These are phyloP conservation scores for Capsella rubella DNA, from an alignment of 441 rosid species.

Conservation along the genomic window DNA sequence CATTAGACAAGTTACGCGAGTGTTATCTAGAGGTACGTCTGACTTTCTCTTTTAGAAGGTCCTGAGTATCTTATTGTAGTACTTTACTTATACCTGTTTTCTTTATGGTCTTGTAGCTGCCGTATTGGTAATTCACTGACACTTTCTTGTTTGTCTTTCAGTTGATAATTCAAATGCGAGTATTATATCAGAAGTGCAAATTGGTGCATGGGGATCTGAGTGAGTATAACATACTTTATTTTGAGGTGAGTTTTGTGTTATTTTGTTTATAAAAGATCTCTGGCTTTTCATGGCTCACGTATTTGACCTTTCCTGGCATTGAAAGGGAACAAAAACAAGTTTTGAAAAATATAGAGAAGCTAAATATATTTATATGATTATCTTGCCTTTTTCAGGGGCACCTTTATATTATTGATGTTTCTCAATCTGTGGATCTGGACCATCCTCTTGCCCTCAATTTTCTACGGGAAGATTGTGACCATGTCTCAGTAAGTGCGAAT, in stretches of 20 bases:
- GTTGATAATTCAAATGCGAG: constrained; percentile 83
- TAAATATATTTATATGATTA: background rate
- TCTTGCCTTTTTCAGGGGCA: constrained; percentile 68
- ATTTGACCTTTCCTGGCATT: background rate
- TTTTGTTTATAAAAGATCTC: background rate
- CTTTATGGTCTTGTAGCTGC: background rate
- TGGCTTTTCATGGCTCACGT: background rate
- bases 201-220: constrained; percentile 98
- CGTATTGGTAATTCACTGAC: background rate
- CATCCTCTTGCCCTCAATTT: constrained; percentile 93
- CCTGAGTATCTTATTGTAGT: background rate
- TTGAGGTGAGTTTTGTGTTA: constrained; percentile 62
- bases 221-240: constrained; percentile 92
- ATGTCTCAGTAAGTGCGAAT: constrained; percentile 72
- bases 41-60: constrained; percentile 4
- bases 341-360: background rate
- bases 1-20: constrained; percentile 87
- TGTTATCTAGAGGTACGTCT: constrained; percentile 80
- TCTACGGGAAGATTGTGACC: constrained; percentile 89
- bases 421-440: constrained; percentile 96
- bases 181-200: constrained; percentile 89
- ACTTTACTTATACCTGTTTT: background rate
- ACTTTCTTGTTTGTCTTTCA: constrained; percentile 42
- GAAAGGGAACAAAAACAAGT: background rate
- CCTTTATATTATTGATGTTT: constrained; percentile 88